Evolutionary conservation across 768 basidiomycete species (phyloP).

Genomic region (Guyanaporus albipodus): DNA sequence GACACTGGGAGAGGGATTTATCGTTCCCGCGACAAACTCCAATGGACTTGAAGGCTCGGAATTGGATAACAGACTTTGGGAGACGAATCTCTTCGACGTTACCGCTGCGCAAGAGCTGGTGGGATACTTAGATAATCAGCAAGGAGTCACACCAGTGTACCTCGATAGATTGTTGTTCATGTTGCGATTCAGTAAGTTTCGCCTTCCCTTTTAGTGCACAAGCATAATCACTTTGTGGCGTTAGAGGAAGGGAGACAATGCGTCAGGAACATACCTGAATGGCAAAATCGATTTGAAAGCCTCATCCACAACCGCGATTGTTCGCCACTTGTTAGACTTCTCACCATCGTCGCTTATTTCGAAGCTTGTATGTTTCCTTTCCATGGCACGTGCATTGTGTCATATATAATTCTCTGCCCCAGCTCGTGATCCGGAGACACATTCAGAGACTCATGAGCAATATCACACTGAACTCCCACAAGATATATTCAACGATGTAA

Average conservation of each 20-base stretch:
- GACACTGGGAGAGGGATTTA: conserved; percentile 21
- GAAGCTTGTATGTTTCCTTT: conserved; percentile 15
- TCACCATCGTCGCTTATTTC: conserved; percentile 20
- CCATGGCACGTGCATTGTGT: neutral
- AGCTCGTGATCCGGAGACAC: conserved; percentile 4
- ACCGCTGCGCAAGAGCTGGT: conserved; percentile 13
- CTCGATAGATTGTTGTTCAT: conserved; percentile 12
- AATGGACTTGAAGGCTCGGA: neutral
- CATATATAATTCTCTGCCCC: neutral
- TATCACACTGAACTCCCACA: neutral
- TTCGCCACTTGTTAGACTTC: conserved; percentile 18
- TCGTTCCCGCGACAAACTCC: conserved; percentile 10
- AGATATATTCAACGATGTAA: conserved; percentile 8
- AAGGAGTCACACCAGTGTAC: conserved; percentile 8
- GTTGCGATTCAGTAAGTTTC: conserved; percentile 19
- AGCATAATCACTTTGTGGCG: neutral
- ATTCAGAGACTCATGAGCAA: neutral
- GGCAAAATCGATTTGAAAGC: conserved; percentile 8
- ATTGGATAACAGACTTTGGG: conserved; percentile 15
- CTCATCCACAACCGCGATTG: conserved; percentile 12
- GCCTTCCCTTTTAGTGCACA: neutral
- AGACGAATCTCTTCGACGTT: conserved; percentile 19
- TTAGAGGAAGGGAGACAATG: conserved; percentile 20
- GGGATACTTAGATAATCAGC: conserved; percentile 3
- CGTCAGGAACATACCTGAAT: conserved; percentile 11